phyloP scores from a whole-genome alignment of 352 stramenopile species.

The Salisapilia sapeloensis region DNA sequence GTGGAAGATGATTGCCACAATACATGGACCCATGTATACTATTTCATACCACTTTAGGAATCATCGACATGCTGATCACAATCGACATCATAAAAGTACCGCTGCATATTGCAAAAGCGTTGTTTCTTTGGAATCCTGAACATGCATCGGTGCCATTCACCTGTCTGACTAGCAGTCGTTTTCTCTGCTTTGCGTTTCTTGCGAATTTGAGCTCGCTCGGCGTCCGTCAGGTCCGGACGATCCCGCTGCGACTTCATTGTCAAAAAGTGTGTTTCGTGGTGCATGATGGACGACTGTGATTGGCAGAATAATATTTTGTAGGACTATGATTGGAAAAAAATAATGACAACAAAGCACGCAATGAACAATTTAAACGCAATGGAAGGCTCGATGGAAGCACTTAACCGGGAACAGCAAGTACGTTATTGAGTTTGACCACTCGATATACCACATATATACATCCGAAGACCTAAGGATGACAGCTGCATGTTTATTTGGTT shows the following conservation, averaged over 20 bases:
- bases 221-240: constrained; percentile 4
- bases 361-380: too few relatives aligned
- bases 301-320: too few relatives aligned
- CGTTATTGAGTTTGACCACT: too few relatives aligned
- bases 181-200: constrained; percentile 51
- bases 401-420: too few relatives aligned
- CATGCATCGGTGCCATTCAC: constrained; percentile 64
- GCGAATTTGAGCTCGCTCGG: constrained; percentile 4
- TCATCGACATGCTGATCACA: background rate
- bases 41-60: background rate
- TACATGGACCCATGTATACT: constrained; percentile 40
- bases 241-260: constrained; percentile 14
- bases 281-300: too few relatives aligned
- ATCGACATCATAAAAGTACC: constrained; percentile 14
- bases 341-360: too few relatives aligned
- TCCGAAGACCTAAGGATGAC: too few relatives aligned
- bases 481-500: too few relatives aligned
- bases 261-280: too few relatives aligned
- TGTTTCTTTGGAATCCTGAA: constrained; percentile 66
- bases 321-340: too few relatives aligned
- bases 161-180: constrained; percentile 15
- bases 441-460: too few relatives aligned
- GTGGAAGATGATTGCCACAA: constrained; percentile 63
- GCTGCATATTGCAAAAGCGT: constrained; percentile 64
- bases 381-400: too few relatives aligned